Conservation (phyloP, 495 filamentous ascomycete genomes). For the Usnea hakonensis region DNA sequence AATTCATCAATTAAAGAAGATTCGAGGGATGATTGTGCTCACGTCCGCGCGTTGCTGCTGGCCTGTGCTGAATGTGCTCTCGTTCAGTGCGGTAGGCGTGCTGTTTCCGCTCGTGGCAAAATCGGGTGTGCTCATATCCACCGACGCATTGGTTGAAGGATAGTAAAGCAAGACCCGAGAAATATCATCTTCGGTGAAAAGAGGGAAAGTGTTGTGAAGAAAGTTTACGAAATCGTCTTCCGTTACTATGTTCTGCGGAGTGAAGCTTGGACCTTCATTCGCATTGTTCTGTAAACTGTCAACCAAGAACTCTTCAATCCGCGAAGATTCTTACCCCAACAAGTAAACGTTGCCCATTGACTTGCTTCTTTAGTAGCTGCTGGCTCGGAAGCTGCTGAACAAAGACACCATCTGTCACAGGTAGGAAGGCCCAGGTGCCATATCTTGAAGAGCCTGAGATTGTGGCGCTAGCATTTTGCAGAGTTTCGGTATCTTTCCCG, state of each 20-base stretch:
- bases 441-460: constrained; percentile 40
- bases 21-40: constrained; percentile 17
- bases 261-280: constrained; percentile 46
- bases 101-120: constrained; percentile 43
- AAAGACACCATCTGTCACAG: constrained; percentile 55
- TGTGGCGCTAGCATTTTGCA: constrained; percentile 49
- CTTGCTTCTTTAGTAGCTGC: constrained; percentile 41
- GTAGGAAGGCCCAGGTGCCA: constrained; percentile 53
- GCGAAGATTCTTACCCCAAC: constrained; percentile 34
- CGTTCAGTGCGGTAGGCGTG: constrained; percentile 39
- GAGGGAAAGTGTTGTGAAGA: constrained; percentile 42
- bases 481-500: constrained; percentile 36
- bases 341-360: constrained; percentile 48
- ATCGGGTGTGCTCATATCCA: constrained; percentile 15
- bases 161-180: constrained; percentile 41
- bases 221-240: constrained; percentile 38
- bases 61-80: constrained; percentile 40
- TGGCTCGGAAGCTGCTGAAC: constrained; percentile 44
- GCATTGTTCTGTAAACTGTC: constrained; percentile 41
- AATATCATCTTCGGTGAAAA: constrained; percentile 41
- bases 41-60: constrained; percentile 43
- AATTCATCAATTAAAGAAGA: constrained; percentile 4
- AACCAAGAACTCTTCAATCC: constrained; percentile 2
- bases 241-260: constrained; percentile 43
- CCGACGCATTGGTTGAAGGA: constrained; percentile 29